Evolutionary conservation across 192 early-diverging fungal species (phyloP).

Genomic region (Helicostylum pulchrum): DNA sequence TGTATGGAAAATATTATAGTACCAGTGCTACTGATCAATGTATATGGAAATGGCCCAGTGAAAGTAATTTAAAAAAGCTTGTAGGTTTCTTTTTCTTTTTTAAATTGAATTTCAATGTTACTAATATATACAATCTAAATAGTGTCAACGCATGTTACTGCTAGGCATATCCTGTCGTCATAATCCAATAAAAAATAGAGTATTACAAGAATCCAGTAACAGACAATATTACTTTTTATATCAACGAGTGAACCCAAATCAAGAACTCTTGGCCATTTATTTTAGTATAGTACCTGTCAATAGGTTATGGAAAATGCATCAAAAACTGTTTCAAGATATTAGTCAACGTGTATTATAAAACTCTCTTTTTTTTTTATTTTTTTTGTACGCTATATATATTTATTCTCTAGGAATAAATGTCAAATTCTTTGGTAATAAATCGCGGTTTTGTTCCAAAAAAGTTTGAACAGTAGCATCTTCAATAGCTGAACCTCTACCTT

Average conservation of each 20-base stretch:
- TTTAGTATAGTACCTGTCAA: constrained; percentile 14
- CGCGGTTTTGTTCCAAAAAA: constrained; percentile 19
- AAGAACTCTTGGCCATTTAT: constrained; percentile 20
- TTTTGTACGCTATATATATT: neutral
- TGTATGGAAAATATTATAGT: constrained; percentile 10
- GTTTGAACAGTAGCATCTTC: constrained; percentile 10
- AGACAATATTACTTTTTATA: constrained; percentile 16
- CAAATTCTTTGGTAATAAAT: constrained; percentile 26
- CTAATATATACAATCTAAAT: no score
- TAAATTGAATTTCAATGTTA: neutral
- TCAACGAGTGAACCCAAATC: neutral
- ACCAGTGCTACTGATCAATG: neutral
- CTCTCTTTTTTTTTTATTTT: neutral
- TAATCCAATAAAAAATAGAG: neutral
- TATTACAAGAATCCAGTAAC: neutral
- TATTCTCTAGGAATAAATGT: constrained; percentile 23
- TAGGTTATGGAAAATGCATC: constrained; percentile 27
- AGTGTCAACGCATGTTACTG: constrained; percentile 11
- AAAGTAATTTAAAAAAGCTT: constrained; percentile 1
- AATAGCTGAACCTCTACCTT: neutral
- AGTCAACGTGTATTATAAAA: constrained; percentile 8
- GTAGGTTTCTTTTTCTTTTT: neutral
- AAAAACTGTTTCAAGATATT: constrained; percentile 18
- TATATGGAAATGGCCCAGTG: constrained; percentile 15
- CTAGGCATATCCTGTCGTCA: constrained; percentile 2